Percentiles rank a stretch among this genome's conserved stretches.
These are phyloP conservation scores for Suhomyces terraborum DNA, from an alignment of 1,139 yeast genomes.

Conservation along the genomic window DNA sequence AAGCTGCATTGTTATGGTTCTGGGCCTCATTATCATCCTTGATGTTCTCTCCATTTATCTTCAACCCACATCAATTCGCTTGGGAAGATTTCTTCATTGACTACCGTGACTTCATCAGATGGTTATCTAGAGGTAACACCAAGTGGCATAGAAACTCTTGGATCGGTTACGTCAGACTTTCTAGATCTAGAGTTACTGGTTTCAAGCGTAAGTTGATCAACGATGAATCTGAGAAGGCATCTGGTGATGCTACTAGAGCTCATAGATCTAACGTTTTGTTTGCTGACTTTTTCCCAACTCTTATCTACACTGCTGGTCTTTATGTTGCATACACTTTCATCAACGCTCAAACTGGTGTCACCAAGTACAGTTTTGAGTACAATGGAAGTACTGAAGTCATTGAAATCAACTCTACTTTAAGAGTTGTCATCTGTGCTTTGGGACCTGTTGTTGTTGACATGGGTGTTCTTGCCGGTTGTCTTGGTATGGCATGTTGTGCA, in stretches of 20 bases:
- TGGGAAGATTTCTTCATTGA: conserved; percentile 99
- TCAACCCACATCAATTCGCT: conserved; percentile 98
- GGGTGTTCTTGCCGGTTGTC: conserved; percentile 75
- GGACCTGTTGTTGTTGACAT: conserved; percentile 91
- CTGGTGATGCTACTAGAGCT: conserved; percentile 94
- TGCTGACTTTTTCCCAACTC: conserved; percentile 85
- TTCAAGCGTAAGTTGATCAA: conserved; percentile 91
- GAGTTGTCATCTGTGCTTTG: conserved; percentile 84
- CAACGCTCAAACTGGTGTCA: conserved; percentile 96
- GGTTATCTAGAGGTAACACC: conserved; percentile 98
- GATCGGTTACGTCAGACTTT: conserved; percentile 95
- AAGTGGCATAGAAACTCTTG: conserved; percentile 99
- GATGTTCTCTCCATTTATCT: conserved; percentile 90
- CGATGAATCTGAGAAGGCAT: conserved; percentile 87
- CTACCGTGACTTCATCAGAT: conserved; percentile 96
- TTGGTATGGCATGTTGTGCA: conserved; percentile 90
- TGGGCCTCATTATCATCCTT: conserved; percentile 94
- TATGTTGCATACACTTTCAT: conserved; percentile 90
- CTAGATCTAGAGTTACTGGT: conserved; percentile 97
- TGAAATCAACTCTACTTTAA: conserved; percentile 75
- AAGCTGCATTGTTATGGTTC: conserved; percentile 96
- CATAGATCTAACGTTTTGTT: conserved; percentile 84
- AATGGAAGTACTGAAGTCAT: conserved; percentile 34
- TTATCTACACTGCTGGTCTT: conserved; percentile 85
- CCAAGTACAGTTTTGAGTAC: conserved; percentile 37